phyloP scores from a whole-genome alignment of 1,284 basidiomycete genomes.

The Chalciporus sp. region DNA sequence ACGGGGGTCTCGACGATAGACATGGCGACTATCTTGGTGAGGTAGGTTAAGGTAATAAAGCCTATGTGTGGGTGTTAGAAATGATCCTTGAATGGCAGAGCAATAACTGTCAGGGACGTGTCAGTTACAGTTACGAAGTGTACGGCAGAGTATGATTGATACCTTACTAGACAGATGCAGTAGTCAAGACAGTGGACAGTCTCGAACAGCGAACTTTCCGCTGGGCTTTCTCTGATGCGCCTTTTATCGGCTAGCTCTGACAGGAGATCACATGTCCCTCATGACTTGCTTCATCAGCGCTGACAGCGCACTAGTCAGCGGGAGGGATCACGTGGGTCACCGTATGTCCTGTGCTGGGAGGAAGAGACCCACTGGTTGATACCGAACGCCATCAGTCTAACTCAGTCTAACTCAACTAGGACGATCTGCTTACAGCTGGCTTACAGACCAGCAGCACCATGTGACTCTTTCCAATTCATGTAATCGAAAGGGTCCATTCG shows the following conservation, averaged over 20 bases:
- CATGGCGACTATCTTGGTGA: constrained; percentile 26
- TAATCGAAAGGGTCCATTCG: not conserved
- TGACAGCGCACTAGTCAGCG: too few species aligned
- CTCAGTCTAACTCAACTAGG: too few species aligned
- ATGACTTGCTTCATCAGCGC: too few species aligned
- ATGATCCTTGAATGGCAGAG: constrained; percentile 25
- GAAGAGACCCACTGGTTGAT: too few species aligned
- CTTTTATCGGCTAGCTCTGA: not conserved
- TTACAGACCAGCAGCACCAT: not conserved
- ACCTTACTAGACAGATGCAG: too few species aligned
- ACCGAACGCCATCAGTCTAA: too few species aligned
- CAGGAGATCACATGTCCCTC: not conserved
- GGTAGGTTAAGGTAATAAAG: constrained; percentile 40
- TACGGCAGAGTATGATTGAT: constrained; percentile 3
- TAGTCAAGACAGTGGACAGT: too few species aligned
- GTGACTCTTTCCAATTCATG: constrained; percentile 14
- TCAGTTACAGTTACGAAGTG: constrained; percentile 11
- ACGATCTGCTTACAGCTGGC: too few species aligned
- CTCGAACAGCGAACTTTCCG: too few species aligned
- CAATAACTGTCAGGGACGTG: constrained; percentile 13
- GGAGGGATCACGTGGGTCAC: too few species aligned
- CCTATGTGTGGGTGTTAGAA: constrained; percentile 15
- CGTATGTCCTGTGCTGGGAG: too few species aligned
- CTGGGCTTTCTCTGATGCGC: too few species aligned
- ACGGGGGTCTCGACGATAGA: constrained; percentile 22